A percentile compares a stretch with the other conserved stretches of the same genome.
Evolutionary conservation across 116 monocot species (phyloP).

Genomic region (Posidonia oceanica): DNA sequence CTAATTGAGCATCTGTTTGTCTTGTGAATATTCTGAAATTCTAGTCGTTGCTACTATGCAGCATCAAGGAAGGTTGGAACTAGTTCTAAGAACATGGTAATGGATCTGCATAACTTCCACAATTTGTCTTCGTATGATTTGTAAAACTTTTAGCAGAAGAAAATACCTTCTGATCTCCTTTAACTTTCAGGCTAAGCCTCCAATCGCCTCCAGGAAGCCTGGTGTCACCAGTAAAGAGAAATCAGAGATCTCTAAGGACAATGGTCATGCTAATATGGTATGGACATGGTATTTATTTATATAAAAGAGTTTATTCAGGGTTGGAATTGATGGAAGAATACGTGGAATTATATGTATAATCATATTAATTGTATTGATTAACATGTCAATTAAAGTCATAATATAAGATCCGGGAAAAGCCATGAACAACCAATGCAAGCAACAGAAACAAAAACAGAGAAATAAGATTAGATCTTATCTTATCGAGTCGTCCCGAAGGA

Average conservation of each 20-base stretch:
- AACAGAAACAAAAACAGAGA: too few relatives aligned
- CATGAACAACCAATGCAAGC: too few relatives aligned
- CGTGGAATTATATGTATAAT: too few relatives aligned
- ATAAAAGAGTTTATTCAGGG: not conserved
- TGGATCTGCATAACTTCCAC: constrained; percentile 3
- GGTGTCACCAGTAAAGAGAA: constrained; percentile 12
- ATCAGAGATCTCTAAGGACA: constrained; percentile 8
- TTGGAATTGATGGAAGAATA: too few relatives aligned
- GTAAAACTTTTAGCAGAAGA: constrained; percentile 1
- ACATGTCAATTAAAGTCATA: too few relatives aligned
- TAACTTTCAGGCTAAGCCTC: constrained; percentile 25
- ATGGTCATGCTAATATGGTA: constrained; percentile 18
- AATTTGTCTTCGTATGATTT: not conserved
- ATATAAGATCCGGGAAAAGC: too few relatives aligned
- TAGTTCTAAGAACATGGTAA: constrained; percentile 39
- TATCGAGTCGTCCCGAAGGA: too few relatives aligned
- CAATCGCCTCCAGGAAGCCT: constrained; percentile 15
- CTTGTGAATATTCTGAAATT: constrained; percentile 1
- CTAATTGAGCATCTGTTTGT: not conserved
- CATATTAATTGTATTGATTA: too few relatives aligned
- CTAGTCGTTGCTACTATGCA: constrained; percentile 14
- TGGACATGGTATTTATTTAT: not conserved
- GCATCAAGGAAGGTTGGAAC: constrained; percentile 25
- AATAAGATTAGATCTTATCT: too few relatives aligned
- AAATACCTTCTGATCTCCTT: too few relatives aligned